Base-by-base conservation (phyloP, 139 green algal genomes). In the Zygnema cylindricum region DNA sequence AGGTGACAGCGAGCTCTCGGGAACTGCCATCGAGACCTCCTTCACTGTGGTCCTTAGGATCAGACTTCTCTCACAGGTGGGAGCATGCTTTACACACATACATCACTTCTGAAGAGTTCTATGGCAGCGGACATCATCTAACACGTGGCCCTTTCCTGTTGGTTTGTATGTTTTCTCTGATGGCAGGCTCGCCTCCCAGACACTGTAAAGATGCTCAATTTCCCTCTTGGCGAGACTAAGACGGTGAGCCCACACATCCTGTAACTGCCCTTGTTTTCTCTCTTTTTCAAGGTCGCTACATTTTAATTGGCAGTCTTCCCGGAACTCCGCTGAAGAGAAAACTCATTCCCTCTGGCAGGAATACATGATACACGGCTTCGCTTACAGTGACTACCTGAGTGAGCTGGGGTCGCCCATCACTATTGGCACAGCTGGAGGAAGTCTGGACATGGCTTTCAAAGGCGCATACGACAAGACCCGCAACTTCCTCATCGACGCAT, bases 341-440 rank as follows among this genome's bases (percentile, higher is more conserved):
- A n/a, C n/a, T n/a, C n/a, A n/a, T 63, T 73, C 32, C 77, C 83
- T 16, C 39, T 85, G 35, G 54, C 49, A 95, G 22, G 92, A 93
- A 77, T 95, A 86, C 35, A 69, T 95, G 0, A 88, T 95, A 21
- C 94, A 96, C 75, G 93, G 93, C 49, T 95, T 93, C 85, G 91
- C 94, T n/a, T 94, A 93, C 73, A 78, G 83, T 3, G 91, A 96
- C 79, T 95, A 94, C 81, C 86, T 95, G 36, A 90, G 73, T 23
- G 87, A 95, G 86, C 86, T 96, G 36, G 77, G 42, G 69, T 89
- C 33, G 54, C 84, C 33, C 43, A 82, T 36, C 57, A 86, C 30
- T 2, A 89, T 90, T 36, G 2, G 35, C 33, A 33, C 7, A 87
- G n/a, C 94, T 38, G 3, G 75, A n/a, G 42, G 36, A 55, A 85